phyloP scores from a whole-genome alignment of 257 asterid genomes.

The Ilex asprella region DNA sequence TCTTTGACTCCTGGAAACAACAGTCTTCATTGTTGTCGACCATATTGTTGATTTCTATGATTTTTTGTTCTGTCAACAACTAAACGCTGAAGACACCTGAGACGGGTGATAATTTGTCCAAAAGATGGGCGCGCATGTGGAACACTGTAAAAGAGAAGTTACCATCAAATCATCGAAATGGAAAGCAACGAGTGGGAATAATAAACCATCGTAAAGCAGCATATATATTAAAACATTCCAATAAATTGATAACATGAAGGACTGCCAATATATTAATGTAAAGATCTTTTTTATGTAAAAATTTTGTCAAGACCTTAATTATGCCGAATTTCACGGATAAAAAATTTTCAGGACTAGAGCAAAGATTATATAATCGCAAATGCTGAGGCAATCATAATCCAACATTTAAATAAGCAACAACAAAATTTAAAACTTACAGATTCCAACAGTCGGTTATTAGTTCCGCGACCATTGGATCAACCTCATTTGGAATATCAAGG shows the following conservation, averaged over 20 bases:
- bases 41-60: slow-evolving; percentile 28
- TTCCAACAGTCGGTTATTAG: slow-evolving; percentile 80
- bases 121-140: slow-evolving; percentile 82
- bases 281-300: not conserved
- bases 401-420: no score
- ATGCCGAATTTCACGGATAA: no score
- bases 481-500: slow-evolving; percentile 61
- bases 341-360: not conserved
- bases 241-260: not conserved
- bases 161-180: no score
- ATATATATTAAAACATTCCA: no score
- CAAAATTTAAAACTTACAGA: slow-evolving; percentile 37
- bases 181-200: not conserved
- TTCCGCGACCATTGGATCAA: slow-evolving; percentile 75
- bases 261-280: not conserved
- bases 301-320: not conserved
- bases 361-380: not conserved
- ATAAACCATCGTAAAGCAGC: not conserved
- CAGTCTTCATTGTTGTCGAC: slow-evolving; percentile 11
- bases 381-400: not conserved
- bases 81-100: slow-evolving; percentile 62
- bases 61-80: slow-evolving; percentile 33
- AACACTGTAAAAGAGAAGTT: slow-evolving; percentile 43
- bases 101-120: slow-evolving; percentile 73
- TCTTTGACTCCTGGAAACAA: slow-evolving; percentile 28